These are phyloP conservation scores for Eucalyptus marginata DNA, from an alignment of 345 rosid genomes.

Conservation along the genomic window DNA sequence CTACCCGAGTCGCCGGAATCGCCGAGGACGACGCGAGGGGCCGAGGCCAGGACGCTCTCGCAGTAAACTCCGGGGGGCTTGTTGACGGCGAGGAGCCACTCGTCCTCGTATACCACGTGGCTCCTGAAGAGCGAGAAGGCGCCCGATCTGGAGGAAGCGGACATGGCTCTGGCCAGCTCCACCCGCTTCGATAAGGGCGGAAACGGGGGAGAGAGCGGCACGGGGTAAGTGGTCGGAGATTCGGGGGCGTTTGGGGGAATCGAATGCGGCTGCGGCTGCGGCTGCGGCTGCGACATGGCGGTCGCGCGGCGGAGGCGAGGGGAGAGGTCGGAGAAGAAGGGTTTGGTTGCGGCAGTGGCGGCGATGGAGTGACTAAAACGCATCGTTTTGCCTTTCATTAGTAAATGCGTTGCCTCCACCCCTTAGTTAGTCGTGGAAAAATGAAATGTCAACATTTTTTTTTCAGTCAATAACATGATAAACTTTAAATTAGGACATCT, in stretches of 20 bases:
- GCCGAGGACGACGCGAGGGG: slow-evolving; percentile 17
- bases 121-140: slow-evolving; percentile 32
- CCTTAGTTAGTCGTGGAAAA: not conserved
- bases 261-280: not conserved
- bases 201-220: slow-evolving; percentile 63
- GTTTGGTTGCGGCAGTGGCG: not conserved
- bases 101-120: slow-evolving; percentile 61
- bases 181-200: slow-evolving; percentile 62
- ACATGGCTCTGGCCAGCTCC: slow-evolving; percentile 63
- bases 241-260: slow-evolving; percentile 5
- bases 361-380: not conserved
- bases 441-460: not conserved
- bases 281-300: slow-evolving; percentile 5
- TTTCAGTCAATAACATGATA: too few species aligned
- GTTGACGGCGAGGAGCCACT: slow-evolving; percentile 68
- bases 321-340: not conserved
- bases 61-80: slow-evolving; percentile 84
- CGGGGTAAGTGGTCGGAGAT: slow-evolving; percentile 28
- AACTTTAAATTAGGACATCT: too few species aligned
- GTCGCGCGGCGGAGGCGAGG: slow-evolving; percentile 5
- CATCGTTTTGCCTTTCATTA: not conserved
- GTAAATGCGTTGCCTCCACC: not conserved
- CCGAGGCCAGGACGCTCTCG: slow-evolving; percentile 51
- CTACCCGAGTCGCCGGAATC: not conserved
- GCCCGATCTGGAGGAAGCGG: slow-evolving; percentile 75